Evolutionary conservation across 2,329 filamentous ascomycete species (phyloP).

Genomic region (Neocatenulostroma microsporum): DNA sequence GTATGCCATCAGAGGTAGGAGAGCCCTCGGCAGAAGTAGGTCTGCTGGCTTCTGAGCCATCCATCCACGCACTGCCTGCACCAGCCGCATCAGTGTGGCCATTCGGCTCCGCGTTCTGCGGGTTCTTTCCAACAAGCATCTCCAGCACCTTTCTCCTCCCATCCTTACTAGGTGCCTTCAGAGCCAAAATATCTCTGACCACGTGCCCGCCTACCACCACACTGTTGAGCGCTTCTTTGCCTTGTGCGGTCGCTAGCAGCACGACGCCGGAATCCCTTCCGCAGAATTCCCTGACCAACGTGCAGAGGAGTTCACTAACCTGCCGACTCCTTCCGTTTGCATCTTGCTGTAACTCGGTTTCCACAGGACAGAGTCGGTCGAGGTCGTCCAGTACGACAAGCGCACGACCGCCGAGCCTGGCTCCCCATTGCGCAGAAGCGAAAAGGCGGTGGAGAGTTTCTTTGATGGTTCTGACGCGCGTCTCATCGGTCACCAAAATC

Average conservation of each 20-base stretch:
- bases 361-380: slow-evolving; percentile 83
- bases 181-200: slow-evolving; percentile 77
- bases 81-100: slow-evolving; percentile 10
- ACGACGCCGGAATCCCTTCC: slow-evolving; percentile 72
- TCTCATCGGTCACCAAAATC: slow-evolving; percentile 84
- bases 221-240: slow-evolving; percentile 86
- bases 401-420: slow-evolving; percentile 72
- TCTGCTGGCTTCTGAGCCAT: slow-evolving; percentile 52
- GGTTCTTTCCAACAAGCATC: slow-evolving; percentile 56
- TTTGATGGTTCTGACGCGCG: slow-evolving; percentile 79
- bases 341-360: slow-evolving; percentile 89
- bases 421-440: slow-evolving; percentile 84
- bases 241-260: slow-evolving; percentile 80
- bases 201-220: slow-evolving; percentile 86
- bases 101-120: slow-evolving; percentile 11
- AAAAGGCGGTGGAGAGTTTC: slow-evolving; percentile 79
- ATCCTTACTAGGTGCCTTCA: slow-evolving; percentile 91
- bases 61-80: slow-evolving; percentile 55
- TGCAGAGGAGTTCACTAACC: slow-evolving; percentile 79
- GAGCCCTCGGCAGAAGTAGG: slow-evolving; percentile 31
- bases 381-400: slow-evolving; percentile 87
- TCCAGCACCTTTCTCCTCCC: slow-evolving; percentile 76
- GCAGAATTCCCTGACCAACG: slow-evolving; percentile 78
- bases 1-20: slow-evolving; percentile 53
- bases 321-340: slow-evolving; percentile 90